Base-by-base conservation (phyloP, 306 rosid genomes). In the Vigna angularis region DNA sequence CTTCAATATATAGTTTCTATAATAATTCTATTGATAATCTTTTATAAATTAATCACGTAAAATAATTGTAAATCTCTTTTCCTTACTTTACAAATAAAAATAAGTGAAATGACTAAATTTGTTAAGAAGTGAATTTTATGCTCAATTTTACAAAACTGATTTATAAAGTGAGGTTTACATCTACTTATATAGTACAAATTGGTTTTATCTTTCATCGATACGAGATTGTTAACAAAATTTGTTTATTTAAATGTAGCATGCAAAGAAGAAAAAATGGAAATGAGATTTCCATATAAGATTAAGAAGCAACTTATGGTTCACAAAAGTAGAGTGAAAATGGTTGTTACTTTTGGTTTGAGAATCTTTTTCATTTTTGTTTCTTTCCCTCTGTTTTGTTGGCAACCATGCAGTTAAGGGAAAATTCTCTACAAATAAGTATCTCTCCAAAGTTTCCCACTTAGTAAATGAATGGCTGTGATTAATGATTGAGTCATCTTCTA, bases 401-500 rank as follows among this genome's bases (percentile, higher is more conserved):
- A 44, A 70, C 22, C 74, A 70, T 57, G 82, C 75, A 76, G 77
- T 72, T 80, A 75, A 79, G 36, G 81, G 87, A 79, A 73, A 82
- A 62, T 72, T 74, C 84, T 24, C n/a, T 22, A 28, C 44, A 74
- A 44, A 71, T 5, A 70, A 64, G 75, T 58, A 79, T 70, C 66
- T 55, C 9, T 65, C 18, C 40, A 70, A 82, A 82, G 79, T 79
- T 79, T 85, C 56, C 70, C 70, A 67, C 79, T 72, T 75, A 55
- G 48, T 30, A 76, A 79, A 62, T 56, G 86, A 64, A 77, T 56
- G 83, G 93, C 36, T 56, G 77, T 12, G 83, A 85, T 78, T 28
- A 85, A 56, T 22, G 75, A 85, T 80, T 73, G 69, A 72, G 91
- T 76, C 89, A 73, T 81, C 72, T 74, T 75, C 76, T 51, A 50